phyloP scores from a whole-genome alignment of 164 flowering plant genomes.

The Platanus orientalis region DNA sequence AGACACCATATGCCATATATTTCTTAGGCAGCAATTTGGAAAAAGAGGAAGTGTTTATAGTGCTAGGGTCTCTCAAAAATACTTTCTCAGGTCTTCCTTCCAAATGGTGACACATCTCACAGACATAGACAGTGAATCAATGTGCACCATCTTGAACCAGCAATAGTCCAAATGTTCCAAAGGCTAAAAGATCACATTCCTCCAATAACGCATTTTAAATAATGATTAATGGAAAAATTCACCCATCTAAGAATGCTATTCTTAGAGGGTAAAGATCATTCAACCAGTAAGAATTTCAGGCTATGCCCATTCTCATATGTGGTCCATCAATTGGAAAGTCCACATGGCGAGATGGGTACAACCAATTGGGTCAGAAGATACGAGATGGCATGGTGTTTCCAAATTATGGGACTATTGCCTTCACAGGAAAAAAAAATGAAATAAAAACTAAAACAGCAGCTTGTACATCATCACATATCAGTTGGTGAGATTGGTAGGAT shows the following conservation, averaged over 20 bases:
- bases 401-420: no score
- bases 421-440: neutral
- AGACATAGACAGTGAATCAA: neutral
- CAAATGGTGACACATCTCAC: neutral
- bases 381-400: neutral
- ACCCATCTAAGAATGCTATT: neutral
- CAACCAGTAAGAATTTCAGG: neutral
- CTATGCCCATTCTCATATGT: neutral
- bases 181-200: no score
- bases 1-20: no score
- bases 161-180: neutral
- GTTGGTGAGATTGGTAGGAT: constrained; percentile 35
- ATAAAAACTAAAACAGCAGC: neutral
- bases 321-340: neutral
- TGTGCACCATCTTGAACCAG: neutral
- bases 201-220: no score
- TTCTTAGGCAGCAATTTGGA: neutral
- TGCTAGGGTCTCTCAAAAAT: neutral
- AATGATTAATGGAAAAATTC: neutral
- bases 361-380: neutral
- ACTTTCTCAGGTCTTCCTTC: neutral
- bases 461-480: no score
- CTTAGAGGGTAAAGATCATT: neutral
- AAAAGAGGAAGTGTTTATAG: neutral
- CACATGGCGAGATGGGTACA: neutral